Evolutionary conservation across 2,329 filamentous ascomycete genomes (phyloP), one percentile per base, ranked within the genome.

Genomic region (Alternaria gaisen): DNA sequence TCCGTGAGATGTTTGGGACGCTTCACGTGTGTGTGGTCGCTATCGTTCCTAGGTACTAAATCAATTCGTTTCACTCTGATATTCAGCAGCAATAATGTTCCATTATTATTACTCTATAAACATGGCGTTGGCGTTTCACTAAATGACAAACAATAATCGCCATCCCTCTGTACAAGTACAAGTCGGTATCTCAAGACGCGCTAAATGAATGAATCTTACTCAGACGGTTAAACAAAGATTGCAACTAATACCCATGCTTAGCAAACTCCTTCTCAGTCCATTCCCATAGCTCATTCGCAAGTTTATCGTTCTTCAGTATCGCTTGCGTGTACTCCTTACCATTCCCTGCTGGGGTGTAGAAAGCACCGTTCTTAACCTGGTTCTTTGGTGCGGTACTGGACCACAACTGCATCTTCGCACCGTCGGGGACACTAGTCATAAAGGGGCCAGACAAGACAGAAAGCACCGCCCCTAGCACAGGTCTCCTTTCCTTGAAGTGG

Each of bases 331-430:
- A 53, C 3, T 16, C 41, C 3, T 28, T 46, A 2, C n/a, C 24
- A 36, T 60, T 63, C 2, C 77, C 79, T n/a, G 82, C 64, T 1
- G 79, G 80, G 44, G 70, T 72, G 64, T 81, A 82, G 53, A 77
- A 80, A 16, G 71, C 74, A 4, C 79, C 80, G 34, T 65, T 75
- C 62, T 68, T 69, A 26, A 79, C 61, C 30, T 77, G 70, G 28
- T 65, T 59, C 3, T 73, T 72, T 1, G 79, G 80, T 4, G 75
- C 77, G 12, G 78, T 79, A 80, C 81, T 84, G 9, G 73, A 73
- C 78, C 79, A 80, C 22, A 80, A 68, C 64, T 77, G 74, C 47
- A 73, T 76, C 54, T 69, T 68, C 4, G 75, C 70, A 18, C 78
- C 78, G 2, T 44, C 62, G 40, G 59, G 7, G 3, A 69, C 58